Evolutionary conservation across 306 rosid species (phyloP).

Genomic region (Fragaria ananassa): DNA sequence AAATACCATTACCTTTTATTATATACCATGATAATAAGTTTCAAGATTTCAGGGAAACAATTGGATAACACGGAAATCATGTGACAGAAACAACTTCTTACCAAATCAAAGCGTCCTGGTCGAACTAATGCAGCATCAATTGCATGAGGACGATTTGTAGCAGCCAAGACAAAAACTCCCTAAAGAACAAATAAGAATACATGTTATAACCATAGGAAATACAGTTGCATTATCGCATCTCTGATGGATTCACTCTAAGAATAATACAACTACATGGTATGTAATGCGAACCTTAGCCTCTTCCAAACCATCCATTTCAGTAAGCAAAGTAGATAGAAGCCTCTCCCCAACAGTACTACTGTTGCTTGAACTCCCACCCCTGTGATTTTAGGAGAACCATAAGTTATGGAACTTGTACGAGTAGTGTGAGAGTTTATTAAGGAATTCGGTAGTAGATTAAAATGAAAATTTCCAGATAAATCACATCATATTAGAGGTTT

Average conservation of each 20-base stretch:
- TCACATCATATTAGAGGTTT: background rate
- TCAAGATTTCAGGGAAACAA: background rate
- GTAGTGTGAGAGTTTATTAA: background rate
- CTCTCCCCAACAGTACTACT: constrained; percentile 68
- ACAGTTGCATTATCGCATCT: constrained; percentile 12
- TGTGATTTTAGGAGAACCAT: constrained; percentile 30
- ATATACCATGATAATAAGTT: background rate
- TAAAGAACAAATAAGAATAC: constrained; percentile 22
- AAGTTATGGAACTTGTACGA: background rate
- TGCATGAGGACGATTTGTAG: constrained; percentile 90
- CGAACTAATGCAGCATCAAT: constrained; percentile 92
- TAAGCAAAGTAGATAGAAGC: constrained; percentile 82
- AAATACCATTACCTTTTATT: background rate
- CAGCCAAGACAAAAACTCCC: constrained; percentile 95
- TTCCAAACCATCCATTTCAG: constrained; percentile 95
- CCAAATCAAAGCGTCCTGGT: constrained; percentile 91
- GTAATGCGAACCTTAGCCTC: constrained; percentile 66
- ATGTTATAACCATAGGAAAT: constrained; percentile 11
- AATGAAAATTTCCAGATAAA: background rate
- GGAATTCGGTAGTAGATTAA: background rate
- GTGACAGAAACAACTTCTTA: constrained; percentile 24
- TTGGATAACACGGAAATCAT: background rate
- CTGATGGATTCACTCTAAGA: background rate
- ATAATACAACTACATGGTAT: constrained; percentile 1
- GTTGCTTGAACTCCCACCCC: constrained; percentile 78